Evolutionary conservation across 495 filamentous ascomycete genomes (phyloP), one percentile per base, ranked within the genome.

Genomic region (Wilcoxina mikolae): DNA sequence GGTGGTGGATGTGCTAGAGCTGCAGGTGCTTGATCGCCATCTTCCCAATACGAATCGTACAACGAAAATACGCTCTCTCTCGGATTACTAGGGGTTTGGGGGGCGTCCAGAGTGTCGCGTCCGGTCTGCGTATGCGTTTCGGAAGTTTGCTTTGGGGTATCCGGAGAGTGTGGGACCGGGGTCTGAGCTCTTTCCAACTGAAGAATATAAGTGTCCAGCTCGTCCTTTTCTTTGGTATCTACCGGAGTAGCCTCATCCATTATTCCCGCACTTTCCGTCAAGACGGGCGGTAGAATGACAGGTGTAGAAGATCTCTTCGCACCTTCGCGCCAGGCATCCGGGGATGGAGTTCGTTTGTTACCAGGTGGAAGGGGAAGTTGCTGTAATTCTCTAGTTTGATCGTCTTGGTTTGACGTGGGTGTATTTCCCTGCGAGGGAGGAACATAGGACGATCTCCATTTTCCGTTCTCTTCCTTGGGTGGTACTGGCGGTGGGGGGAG

Each of bases 41-140:
- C 60, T 22, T 64, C 43, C 60, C 60, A 64, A 26, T 64, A 64
- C 17, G 52, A 60, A 48, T 64, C 60, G n/a, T 64, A 64, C 5
- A 64, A n/a, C 50, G 51, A 56, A 18, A 64, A 60, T n/a, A 57
- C 56, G 9, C 57, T 60, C 41, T 57, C 27, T 18, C 57, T 60
- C 31, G 31, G 7, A 7, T 35, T 7, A 28, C 17, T n/a, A 39
- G 15, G 47, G 47, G 15, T 9, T 15, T 7, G n/a, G 4, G 17
- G 25, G 47, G 47, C 22, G 22, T 2, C 47, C 22, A 45, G 42
- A 45, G 7, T 7, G 42, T 45, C 42, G 7, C 18, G 42, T n/a
- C n/a, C n/a, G 42, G 18, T n/a, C 42, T 45, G 42, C 7, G 9
- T 15, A 35, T 7, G 15, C 7, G 31, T 7, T 7, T 35, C 31